These are phyloP conservation scores for Arthrobotrys iridis DNA, from an alignment of 2,329 filamentous ascomycete genomes.

Conservation along the genomic window DNA sequence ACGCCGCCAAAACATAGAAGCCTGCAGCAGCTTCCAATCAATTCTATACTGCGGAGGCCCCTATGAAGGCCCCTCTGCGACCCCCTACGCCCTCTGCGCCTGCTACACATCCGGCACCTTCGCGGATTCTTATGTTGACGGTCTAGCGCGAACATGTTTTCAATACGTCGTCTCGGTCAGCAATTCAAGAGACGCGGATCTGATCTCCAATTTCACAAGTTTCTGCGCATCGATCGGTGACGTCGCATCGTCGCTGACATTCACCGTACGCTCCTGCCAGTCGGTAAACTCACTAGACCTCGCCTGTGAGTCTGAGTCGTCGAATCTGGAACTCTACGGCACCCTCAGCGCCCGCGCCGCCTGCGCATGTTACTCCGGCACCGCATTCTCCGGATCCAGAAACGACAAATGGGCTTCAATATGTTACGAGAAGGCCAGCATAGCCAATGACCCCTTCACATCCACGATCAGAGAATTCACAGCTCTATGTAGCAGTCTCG, in stretches of 20 bases:
- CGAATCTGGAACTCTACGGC: conserved; percentile 14
- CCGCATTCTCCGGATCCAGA: neutral
- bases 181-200: conserved; percentile 2
- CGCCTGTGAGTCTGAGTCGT: conserved; percentile 3
- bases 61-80: conserved; percentile 14
- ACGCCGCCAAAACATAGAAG: conserved; percentile 16
- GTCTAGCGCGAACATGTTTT: conserved; percentile 15
- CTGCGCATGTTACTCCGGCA: conserved; percentile 33
- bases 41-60: conserved; percentile 13
- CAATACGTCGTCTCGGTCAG: conserved; percentile 9
- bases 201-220: conserved; percentile 18
- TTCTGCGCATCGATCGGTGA: conserved; percentile 31
- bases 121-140: conserved; percentile 19
- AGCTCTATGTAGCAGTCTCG: conserved; percentile 20
- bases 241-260: neutral
- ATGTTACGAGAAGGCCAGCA: conserved; percentile 21
- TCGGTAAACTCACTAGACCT: neutral
- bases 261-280: conserved; percentile 13
- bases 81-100: conserved; percentile 23
- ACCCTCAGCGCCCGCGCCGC: conserved; percentile 29
- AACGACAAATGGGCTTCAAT: conserved; percentile 21
- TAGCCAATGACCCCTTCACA: neutral
- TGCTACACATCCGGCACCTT: conserved; percentile 35
- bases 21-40: conserved; percentile 3
- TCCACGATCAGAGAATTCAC: conserved; percentile 15